Evolutionary conservation across 495 filamentous ascomycete species (phyloP).

Genomic region (Talaromyces trachyspermus): DNA sequence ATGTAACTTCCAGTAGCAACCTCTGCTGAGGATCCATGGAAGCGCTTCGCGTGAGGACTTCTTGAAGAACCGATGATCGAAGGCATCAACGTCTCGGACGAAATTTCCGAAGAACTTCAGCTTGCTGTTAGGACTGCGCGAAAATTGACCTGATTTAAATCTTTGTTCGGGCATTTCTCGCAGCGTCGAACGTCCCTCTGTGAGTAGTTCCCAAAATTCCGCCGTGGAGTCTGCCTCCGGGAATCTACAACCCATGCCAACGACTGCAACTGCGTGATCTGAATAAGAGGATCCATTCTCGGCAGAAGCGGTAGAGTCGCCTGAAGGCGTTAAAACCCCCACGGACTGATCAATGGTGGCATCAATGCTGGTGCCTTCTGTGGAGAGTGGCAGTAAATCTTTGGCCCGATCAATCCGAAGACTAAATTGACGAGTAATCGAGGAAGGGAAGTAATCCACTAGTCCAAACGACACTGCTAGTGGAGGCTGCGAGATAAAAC

Average conservation of each 20-base stretch:
- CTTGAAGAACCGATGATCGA: conserved; percentile 40
- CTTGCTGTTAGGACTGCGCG: too few species aligned
- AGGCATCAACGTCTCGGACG: conserved; percentile 20
- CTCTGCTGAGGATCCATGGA: conserved; percentile 45
- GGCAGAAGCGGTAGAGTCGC: not conserved
- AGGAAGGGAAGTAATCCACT: too few species aligned
- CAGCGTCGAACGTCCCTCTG: conserved; percentile 12
- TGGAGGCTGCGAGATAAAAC: too few species aligned
- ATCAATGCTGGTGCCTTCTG: not conserved
- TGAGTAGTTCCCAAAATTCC: conserved; percentile 34
- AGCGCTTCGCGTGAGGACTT: conserved; percentile 30
- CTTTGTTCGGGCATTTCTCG: conserved; percentile 7
- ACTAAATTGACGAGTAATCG: too few species aligned
- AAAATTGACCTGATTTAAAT: conserved; percentile 10
- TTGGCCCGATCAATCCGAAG: too few species aligned
- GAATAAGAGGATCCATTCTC: conserved; percentile 5
- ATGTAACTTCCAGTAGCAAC: conserved; percentile 32
- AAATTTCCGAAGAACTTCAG: conserved; percentile 23
- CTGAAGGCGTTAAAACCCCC: not conserved
- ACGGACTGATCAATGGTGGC: not conserved
- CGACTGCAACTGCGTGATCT: conserved; percentile 28
- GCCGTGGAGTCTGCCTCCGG: conserved; percentile 31
- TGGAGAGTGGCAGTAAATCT: too few species aligned
- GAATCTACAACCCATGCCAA: conserved; percentile 36
- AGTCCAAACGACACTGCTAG: too few species aligned